These are phyloP conservation scores for Debaryomyces psychrophilus DNA, from an alignment of 1,139 yeast genomes.

Conservation along the genomic window DNA sequence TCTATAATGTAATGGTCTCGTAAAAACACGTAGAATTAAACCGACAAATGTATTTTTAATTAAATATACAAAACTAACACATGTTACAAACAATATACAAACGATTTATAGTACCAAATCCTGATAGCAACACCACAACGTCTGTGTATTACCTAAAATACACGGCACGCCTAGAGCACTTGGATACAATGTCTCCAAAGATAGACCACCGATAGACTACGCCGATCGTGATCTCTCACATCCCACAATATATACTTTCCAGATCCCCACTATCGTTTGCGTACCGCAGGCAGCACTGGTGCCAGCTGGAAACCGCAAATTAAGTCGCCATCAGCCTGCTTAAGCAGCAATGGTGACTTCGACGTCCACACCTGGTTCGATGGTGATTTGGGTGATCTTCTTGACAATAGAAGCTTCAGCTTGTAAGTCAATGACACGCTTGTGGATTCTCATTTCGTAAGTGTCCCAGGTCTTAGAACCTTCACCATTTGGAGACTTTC, in stretches of 20 bases:
- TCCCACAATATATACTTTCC: conserved; percentile 6
- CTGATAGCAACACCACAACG: conserved; percentile 70
- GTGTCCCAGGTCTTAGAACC: conserved; percentile 99
- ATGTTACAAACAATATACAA: conserved; percentile 3
- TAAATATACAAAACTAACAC: conserved; percentile 12
- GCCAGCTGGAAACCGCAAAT: conserved; percentile 1
- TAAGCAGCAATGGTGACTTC: conserved; percentile 47
- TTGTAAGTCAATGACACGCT: conserved; percentile 98
- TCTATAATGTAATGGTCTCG: background rate
- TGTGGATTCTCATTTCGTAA: conserved; percentile 99
- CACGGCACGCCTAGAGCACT: conserved; percentile 68
- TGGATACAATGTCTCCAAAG: conserved; percentile 34
- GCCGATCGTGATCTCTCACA: conserved; percentile 1
- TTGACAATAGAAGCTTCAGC: conserved; percentile 94
- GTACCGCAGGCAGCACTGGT: background rate
- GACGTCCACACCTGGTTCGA: conserved; percentile 59
- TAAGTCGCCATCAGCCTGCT: conserved; percentile 13
- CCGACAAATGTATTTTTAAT: conserved; percentile 15
- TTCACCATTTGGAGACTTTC: conserved; percentile 99
- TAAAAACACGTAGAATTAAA: conserved; percentile 1
- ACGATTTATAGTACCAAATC: conserved; percentile 39
- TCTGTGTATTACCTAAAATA: conserved; percentile 48
- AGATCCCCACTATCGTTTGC: conserved; percentile 8
- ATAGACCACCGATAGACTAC: background rate
- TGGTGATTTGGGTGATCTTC: conserved; percentile 93